A percentile compares a stretch with the other conserved stretches of the same genome.
Conservation (phyloP, 805 yeast genomes). For the Metschnikowia lachancei region DNA sequence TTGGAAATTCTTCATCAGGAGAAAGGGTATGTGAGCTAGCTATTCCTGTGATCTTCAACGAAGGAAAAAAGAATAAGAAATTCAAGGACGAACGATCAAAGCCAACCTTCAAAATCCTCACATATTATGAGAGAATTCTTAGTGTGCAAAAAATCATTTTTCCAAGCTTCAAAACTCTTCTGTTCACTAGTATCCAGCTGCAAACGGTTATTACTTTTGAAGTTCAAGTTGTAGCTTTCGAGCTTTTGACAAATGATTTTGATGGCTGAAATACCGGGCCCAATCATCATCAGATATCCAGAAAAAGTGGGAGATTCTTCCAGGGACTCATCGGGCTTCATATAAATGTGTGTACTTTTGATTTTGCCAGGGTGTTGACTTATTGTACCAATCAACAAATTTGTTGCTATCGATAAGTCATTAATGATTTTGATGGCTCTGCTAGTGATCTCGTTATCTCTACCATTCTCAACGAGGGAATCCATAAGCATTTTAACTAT, state of each 20-base stretch:
- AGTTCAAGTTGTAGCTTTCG: constrained; percentile 27
- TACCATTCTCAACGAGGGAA: constrained; percentile 22
- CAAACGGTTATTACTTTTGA: constrained; percentile 13
- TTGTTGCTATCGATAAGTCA: constrained; percentile 36
- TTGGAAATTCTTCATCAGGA: no score
- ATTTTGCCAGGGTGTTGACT: constrained; percentile 13
- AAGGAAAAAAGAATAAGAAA: no score
- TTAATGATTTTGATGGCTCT: constrained; percentile 36
- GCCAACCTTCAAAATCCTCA: constrained; percentile 41
- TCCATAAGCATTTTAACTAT: constrained; percentile 37
- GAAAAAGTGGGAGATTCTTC: neutral
- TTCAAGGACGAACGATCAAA: no score
- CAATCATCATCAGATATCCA: neutral
- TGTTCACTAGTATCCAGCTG: neutral
- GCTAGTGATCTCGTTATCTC: constrained; percentile 27
- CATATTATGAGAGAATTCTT: constrained; percentile 29
- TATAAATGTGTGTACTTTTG: neutral
- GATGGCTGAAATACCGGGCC: constrained; percentile 26
- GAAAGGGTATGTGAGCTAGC: no score
- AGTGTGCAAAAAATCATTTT: constrained; percentile 12
- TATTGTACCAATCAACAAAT: constrained; percentile 26
- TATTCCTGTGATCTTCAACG: no score
- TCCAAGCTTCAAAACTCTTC: constrained; percentile 18
- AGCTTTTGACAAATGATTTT: constrained; percentile 27
- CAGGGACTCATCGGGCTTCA: constrained; percentile 5